phyloP scores from a whole-genome alignment of 2,329 filamentous ascomycete genomes.

The Chrysoporthe puriensis region DNA sequence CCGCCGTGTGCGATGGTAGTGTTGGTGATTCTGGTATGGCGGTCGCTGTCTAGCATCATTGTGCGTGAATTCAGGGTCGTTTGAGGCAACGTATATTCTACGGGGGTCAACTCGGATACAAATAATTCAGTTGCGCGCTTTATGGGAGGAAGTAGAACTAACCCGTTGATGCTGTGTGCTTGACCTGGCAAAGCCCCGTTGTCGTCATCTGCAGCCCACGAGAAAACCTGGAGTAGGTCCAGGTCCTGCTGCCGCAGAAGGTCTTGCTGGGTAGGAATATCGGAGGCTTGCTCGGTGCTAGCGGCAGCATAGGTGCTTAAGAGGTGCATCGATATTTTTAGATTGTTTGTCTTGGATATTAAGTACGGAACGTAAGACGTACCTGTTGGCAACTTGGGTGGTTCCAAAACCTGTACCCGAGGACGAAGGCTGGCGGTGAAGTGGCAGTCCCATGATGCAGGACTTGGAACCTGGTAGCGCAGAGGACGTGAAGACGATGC shows the following conservation, averaged over 20 bases:
- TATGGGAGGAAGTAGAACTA: not conserved
- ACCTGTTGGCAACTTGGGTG: not conserved
- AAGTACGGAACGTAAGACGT: not conserved
- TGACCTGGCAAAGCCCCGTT: not conserved
- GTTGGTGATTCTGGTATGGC: not conserved
- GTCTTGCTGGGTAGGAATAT: not conserved
- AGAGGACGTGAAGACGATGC: not conserved
- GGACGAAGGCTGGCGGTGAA: not conserved
- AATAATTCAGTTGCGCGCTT: not conserved
- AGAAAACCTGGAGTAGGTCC: not conserved
- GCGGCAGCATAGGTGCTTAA: not conserved
- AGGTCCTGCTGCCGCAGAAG: not conserved
- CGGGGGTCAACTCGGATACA: not conserved
- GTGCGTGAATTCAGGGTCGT: not conserved
- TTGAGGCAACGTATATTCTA: not conserved
- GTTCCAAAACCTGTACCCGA: not conserved
- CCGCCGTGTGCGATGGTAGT: not conserved
- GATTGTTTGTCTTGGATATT: too few relatives aligned
- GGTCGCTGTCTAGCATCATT: not conserved
- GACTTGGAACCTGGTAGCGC: not conserved
- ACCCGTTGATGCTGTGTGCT: not conserved
- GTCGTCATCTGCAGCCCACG: not conserved
- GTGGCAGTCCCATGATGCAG: constrained; percentile 5
- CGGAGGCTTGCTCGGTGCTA: not conserved
- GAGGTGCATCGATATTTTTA: not conserved